phyloP scores from a whole-genome alignment of 1,139 yeast genomes.

The Blastobotrys elegans region DNA sequence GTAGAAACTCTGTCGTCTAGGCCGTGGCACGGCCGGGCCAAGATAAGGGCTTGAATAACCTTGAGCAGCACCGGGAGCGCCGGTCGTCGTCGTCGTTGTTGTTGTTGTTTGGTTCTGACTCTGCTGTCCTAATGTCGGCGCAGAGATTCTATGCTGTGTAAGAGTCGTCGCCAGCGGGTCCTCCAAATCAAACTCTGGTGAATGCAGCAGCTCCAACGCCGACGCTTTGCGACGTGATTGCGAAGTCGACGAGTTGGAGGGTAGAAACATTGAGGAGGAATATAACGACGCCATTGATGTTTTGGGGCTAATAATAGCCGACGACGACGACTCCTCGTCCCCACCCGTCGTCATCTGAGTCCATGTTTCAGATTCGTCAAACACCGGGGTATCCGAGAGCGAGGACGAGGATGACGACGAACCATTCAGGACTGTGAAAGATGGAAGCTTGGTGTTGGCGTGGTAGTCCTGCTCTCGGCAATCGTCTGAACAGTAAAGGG shows the following conservation, averaged over 20 bases:
- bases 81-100: not conserved
- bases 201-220: slow-evolving; percentile 3
- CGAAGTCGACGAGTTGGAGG: not conserved
- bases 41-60: slow-evolving; percentile 10
- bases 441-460: not conserved
- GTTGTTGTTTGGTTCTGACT: not conserved
- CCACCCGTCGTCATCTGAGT: not conserved
- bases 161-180: not conserved
- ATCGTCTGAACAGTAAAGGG: slow-evolving; percentile 31
- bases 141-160: slow-evolving; percentile 7
- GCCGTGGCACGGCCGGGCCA: slow-evolving; percentile 3
- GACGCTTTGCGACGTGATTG: slow-evolving; percentile 8
- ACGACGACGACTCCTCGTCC: not conserved
- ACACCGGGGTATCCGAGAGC: not conserved
- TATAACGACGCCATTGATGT: slow-evolving; percentile 8
- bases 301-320: not conserved
- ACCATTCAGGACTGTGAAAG: not conserved
- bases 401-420: not conserved
- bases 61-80: too few species aligned
- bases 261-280: not conserved
- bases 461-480: slow-evolving; percentile 22
- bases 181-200: slow-evolving; percentile 10
- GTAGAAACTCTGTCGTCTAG: slow-evolving; percentile 21
- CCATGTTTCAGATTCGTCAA: not conserved
- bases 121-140: slow-evolving; percentile 6